Evolutionary conservation across 768 basidiomycete genomes (phyloP), one percentile per base, ranked within the genome.

Genomic region (Phylloporus scabripes): DNA sequence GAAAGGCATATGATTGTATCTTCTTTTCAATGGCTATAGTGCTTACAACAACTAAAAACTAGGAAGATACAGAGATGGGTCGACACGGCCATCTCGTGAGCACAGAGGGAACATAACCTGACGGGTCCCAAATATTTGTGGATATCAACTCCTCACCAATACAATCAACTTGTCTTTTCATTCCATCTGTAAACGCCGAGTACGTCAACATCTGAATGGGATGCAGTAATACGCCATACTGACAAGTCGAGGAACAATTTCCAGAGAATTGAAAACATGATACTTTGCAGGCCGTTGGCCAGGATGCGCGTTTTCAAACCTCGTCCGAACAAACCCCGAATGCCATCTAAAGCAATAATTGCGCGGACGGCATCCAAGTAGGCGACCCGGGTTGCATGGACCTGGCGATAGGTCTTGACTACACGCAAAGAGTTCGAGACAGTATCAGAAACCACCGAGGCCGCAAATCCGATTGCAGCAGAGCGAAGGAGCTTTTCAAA

Each of bases 371-470:
- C 89, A 45, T 83, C 80, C 4, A 74, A 48, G 63, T 97, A 98
- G 1, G 84, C 80, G 14, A 98, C 85, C 26, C 81, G 78, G 5
- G 80, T 80, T 52, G 86, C 83, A 61, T 92, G 81, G 28, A 94
- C 92, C 65, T 98, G 95, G 14, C 94, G 74, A 69, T 96, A 97
- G 0, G 95, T 97, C 77, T 97, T 98, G 62, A 98, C 70, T 2
- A 98, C 94, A 17, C 92, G 80, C 1, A 98, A 72, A 5, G 86
- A 91, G 71, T 97, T 97, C 38, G 87, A 90, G 36, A 87, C 62
- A 2, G 83, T 87, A 62, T 97, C 95, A 10, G 90, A 93, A 2
- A 83, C 74, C 45, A 96, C 74, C 5, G 90, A 91, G 1, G 93
- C 91, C 26, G 71, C 74, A 66, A 97, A 97, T 1, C 93, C 95